Conservation (phyloP, 2,329 filamentous ascomycete genomes). For the Lecanicillium sp. region DNA sequence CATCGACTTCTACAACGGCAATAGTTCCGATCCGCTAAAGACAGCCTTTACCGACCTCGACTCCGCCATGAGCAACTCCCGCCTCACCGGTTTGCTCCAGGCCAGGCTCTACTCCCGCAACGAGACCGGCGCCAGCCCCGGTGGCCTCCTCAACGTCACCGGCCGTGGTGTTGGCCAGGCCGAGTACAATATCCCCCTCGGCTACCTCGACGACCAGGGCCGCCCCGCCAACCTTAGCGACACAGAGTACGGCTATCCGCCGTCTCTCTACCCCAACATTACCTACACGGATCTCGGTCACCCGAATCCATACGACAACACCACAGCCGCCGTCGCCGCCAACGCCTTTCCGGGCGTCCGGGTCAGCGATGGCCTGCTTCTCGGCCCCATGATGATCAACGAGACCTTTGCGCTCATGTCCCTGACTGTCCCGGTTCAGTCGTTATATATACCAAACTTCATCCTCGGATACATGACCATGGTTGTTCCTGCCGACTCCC, state of each 20-base stretch:
- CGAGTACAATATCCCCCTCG: slow-evolving; percentile 48
- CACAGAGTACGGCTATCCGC: slow-evolving; percentile 56
- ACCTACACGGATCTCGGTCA: slow-evolving; percentile 48
- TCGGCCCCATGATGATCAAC: slow-evolving; percentile 71
- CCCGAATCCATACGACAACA: slow-evolving; percentile 30
- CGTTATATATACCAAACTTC: slow-evolving; percentile 51
- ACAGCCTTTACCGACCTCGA: slow-evolving; percentile 54
- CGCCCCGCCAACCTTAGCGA: slow-evolving; percentile 54
- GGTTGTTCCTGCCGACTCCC: slow-evolving; percentile 57
- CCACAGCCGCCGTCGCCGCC: slow-evolving; percentile 35
- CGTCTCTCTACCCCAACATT: slow-evolving; percentile 69
- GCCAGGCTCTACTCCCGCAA: slow-evolving; percentile 65
- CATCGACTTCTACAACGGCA: slow-evolving; percentile 44
- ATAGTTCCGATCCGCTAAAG: slow-evolving; percentile 51
- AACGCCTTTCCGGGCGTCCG: slow-evolving; percentile 41
- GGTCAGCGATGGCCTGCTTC: slow-evolving; percentile 55
- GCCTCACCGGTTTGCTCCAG: slow-evolving; percentile 56
- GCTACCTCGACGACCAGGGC: slow-evolving; percentile 53
- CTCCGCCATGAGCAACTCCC: slow-evolving; percentile 59
- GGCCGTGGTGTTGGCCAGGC: slow-evolving; percentile 25
- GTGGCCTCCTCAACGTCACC: slow-evolving; percentile 60
- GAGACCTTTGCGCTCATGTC: slow-evolving; percentile 69
- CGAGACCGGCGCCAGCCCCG: slow-evolving; percentile 40
- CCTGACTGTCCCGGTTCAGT: slow-evolving; percentile 71
- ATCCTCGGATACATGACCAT: slow-evolving; percentile 80